Evolutionary conservation across 768 basidiomycete species (phyloP), one percentile per base, ranked within the genome.

Genomic region (Saitozyma sp.): DNA sequence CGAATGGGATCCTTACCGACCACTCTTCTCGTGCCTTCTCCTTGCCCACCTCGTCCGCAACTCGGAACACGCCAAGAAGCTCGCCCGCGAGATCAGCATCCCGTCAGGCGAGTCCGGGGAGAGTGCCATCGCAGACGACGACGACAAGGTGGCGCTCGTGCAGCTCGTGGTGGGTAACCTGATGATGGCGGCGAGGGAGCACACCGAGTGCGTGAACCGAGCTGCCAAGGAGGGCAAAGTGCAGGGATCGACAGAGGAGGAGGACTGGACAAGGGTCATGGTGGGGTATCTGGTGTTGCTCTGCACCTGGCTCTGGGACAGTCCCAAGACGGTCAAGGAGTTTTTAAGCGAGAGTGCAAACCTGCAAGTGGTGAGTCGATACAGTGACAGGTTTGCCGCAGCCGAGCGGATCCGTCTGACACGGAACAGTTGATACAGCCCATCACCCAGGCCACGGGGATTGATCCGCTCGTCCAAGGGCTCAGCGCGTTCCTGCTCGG

Each of bases 221-320:
- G 82, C 86, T 10, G 83, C 88, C 67, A 83, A 86, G 20, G 87
- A 87, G 6, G 81, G 79, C 8, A 62, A 50, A 46, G 59, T 60
- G 0, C 51, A 45, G 9, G 71, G 71, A 29, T 86, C 86, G 45
- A 83, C 83, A 50, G 91, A 94, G 69, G 84, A 86, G 13, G 82
- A 89, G 54, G 94, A 96, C 71, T 97, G 93, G 92, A 92, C 92
- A 65, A 84, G 92, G 62, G 82, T 95, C 52, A 87, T 93, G 71
- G 87, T 91, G 8, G 89, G 88, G 0, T 95, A 97, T 74, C 82
- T 98, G 42, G 85, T 86, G 53, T 78, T 96, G 58, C 83, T 99
- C 40, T 84, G 86, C 5, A 91, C 93, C 65, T 99, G 96, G 96
- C 82, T 96, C 8, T 99, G 94, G 94, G 95, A 98, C 71, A 94